A percentile compares a stretch with the other conserved stretches of the same genome.
These are phyloP conservation scores for Aspergillus viridinutans DNA, from an alignment of 2,329 filamentous ascomycete genomes.

Conservation along the genomic window DNA sequence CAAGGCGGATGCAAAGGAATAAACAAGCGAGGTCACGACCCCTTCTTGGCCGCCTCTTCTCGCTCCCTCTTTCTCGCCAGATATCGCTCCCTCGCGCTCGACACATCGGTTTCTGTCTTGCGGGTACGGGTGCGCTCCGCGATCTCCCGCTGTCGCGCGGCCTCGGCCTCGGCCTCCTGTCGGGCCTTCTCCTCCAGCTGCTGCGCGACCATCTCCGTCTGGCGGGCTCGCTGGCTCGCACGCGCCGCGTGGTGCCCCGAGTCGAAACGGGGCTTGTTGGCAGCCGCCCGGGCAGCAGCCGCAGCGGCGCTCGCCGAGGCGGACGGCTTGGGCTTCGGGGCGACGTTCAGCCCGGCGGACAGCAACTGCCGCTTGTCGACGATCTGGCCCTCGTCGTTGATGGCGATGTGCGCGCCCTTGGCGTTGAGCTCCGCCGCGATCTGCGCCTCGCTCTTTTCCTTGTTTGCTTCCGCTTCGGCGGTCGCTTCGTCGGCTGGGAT, in stretches of 20 bases:
- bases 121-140: slow-evolving; percentile 55
- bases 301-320: slow-evolving; percentile 14
- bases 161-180: slow-evolving; percentile 55
- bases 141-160: slow-evolving; percentile 49
- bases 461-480: slow-evolving; percentile 22
- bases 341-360: slow-evolving; percentile 58
- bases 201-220: slow-evolving; percentile 57
- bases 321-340: slow-evolving; percentile 48
- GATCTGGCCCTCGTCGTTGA: slow-evolving; percentile 63
- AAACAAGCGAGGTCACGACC: slow-evolving; percentile 2
- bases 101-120: slow-evolving; percentile 56
- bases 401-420: slow-evolving; percentile 48
- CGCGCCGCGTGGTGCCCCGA: slow-evolving; percentile 36
- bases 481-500: slow-evolving; percentile 23
- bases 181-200: slow-evolving; percentile 56
- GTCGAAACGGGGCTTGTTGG: slow-evolving; percentile 17
- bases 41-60: slow-evolving; percentile 32
- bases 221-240: slow-evolving; percentile 48
- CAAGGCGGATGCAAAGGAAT: slow-evolving; percentile 5
- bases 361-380: slow-evolving; percentile 62
- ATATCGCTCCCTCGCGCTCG: slow-evolving; percentile 59
- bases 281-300: slow-evolving; percentile 15
- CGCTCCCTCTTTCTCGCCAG: slow-evolving; percentile 56
- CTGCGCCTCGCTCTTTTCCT: slow-evolving; percentile 49
- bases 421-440: slow-evolving; percentile 54